Evolutionary conservation across 2,329 filamentous ascomycete genomes (phyloP), one percentile per base, ranked within the genome.

Genomic region (Periconia sp.): DNA sequence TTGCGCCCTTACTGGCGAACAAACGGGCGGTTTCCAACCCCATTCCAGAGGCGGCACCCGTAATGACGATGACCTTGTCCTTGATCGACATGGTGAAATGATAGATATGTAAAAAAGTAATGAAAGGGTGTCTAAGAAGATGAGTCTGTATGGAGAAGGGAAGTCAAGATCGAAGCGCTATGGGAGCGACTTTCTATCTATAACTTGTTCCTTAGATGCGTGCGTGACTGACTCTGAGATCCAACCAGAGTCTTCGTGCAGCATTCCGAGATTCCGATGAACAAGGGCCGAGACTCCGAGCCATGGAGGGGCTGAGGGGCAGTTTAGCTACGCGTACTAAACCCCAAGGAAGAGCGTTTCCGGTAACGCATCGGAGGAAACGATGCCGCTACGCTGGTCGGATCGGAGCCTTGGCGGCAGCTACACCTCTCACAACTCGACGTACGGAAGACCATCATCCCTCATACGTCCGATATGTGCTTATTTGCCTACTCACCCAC

Each of bases 41-140:
- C 7, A 67, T 68, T 15, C 64, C 62, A 2, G 59, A 65, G 0
- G 57, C 64, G 6, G 56, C 64, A 17, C 64, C 62, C 3, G 63
- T 68, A 39, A 68, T 60, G 21, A 54, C 59, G 30, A 66, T 59
- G 46, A 66, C 60, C 23, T 60, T 66, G 18, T 50, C 57, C 30
- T 64, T 52, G 29, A 66, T 40, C 11, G 57, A 59, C 50, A 62
- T 60, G 12, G 24, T 37, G 36, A 35, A 12, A 16, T 34, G 15
- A 22, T 17, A 18, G 8, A 26, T 11, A 21, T 12, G 23, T 15
- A 18, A 22, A 43, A 10, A 32, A n/a, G n/a, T 21, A 43, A 13
- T 18, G 23, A 29, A n/a, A 9, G 8, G 9, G 18, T 12, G 10
- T 17, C 10, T 19, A 23, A 12, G 21, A 19, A 28, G 15, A 29